Base-by-base conservation (phyloP, 495 filamentous ascomycete genomes). In the Pyronema domesticum region DNA sequence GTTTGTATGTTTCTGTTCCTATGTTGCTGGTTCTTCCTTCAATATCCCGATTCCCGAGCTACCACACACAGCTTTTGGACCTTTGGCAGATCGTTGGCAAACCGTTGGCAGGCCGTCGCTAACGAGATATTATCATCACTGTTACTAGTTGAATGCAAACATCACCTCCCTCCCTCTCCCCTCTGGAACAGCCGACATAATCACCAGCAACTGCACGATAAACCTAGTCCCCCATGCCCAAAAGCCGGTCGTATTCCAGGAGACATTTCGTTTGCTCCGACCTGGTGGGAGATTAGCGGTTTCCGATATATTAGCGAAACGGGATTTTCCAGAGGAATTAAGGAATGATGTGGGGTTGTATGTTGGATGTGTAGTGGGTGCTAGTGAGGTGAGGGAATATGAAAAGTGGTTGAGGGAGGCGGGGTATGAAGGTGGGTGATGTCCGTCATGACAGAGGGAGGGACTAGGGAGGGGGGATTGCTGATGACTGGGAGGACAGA, bases 191-290 rank as follows among this genome's bases (percentile, higher is more conserved):
- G 76, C 72, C 18, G 71, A 82, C 61, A 78, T 75, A 60, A 72
- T 83, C 53, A 80, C 80, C 55, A 74, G 72, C 58, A 81, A 80
- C 62, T 67, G 67, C 40, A 62, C 81, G 46, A 68, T 83, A 55
- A 85, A 83, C 63, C 75, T 84, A 0, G 76, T 85, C 0, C 77
- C 79, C 0, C 62, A 66, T 14, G 53, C 48, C 0, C 76, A 83
- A 18, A 84, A 81, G 65, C 71, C 58, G 3, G 45, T 69, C 14
- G 77, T 73, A 3, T 83, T 83, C 63, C 23, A 64, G 7, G 79
- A 85, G 68, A 80, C 82, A 59, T 68, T 69, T 61, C 74, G 82
- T 7, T 56, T 86, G 7, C 66, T 83, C 11, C 76, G 76, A 61
- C 70, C 78, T 0, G 75, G 76, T 15, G 80, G 82, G 1, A 66